Evolutionary conservation across 495 filamentous ascomycete genomes (phyloP).

Genomic region (Aspergillus egyptiacus): DNA sequence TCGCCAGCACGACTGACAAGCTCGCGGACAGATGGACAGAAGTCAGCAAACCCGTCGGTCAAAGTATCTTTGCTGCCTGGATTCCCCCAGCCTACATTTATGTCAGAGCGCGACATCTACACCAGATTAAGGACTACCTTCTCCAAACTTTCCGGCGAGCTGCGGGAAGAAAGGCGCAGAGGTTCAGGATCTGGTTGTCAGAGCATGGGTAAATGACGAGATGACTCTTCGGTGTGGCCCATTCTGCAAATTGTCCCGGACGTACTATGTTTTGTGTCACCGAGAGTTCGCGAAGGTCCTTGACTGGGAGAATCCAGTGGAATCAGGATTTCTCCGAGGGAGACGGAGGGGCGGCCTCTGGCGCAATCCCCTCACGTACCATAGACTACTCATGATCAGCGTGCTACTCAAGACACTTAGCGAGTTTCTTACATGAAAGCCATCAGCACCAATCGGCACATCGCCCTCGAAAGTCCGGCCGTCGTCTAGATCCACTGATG

Average conservation of each 20-base stretch:
- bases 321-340: slow-evolving; percentile 25
- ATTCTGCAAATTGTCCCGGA: slow-evolving; percentile 26
- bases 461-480: slow-evolving; percentile 48
- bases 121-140: slow-evolving; percentile 11
- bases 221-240: slow-evolving; percentile 18
- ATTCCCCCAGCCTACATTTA: slow-evolving; percentile 39
- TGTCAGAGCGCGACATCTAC: not conserved
- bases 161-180: slow-evolving; percentile 25
- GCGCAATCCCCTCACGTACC: slow-evolving; percentile 19
- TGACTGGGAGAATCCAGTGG: slow-evolving; percentile 23
- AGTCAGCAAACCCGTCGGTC: slow-evolving; percentile 39
- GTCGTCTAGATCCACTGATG: slow-evolving; percentile 39
- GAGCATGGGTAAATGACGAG: slow-evolving; percentile 29
- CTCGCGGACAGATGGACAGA: slow-evolving; percentile 35
- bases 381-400: slow-evolving; percentile 16
- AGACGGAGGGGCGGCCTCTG: slow-evolving; percentile 14
- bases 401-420: not conserved
- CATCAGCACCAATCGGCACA: slow-evolving; percentile 56
- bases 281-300: slow-evolving; percentile 11
- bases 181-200: slow-evolving; percentile 22
- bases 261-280: slow-evolving; percentile 14
- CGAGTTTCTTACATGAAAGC: slow-evolving; percentile 31
- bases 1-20: slow-evolving; percentile 38
- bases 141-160: slow-evolving; percentile 1
- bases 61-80: slow-evolving; percentile 35